Conservation (phyloP, 2,329 filamentous ascomycete genomes). For the Rhynchosporium agropyri region DNA sequence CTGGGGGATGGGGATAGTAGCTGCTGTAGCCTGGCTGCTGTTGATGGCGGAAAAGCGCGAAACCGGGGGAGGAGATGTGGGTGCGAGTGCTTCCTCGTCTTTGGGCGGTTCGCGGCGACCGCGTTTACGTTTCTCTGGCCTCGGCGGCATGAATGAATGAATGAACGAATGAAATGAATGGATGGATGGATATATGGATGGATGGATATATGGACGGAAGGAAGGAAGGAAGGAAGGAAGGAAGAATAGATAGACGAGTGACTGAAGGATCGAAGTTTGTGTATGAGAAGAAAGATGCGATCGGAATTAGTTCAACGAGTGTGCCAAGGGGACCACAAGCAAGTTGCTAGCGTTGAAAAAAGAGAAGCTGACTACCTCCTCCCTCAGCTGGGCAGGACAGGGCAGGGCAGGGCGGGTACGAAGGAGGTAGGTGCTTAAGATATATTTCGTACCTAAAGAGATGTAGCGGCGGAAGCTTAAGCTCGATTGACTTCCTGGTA, state of each 20-base stretch:
- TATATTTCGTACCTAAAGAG: neutral
- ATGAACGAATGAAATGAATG: too few species aligned
- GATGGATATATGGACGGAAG: neutral
- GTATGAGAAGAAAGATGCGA: neutral
- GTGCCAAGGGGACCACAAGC: too few species aligned
- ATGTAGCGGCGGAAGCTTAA: neutral
- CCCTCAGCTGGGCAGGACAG: neutral
- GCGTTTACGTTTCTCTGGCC: slow-evolving; percentile 12
- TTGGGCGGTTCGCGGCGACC: slow-evolving; percentile 23
- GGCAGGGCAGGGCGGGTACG: neutral
- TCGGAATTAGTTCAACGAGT: neutral
- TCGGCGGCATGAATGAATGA: slow-evolving; percentile 16
- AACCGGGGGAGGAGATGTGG: neutral
- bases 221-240: neutral
- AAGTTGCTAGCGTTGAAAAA: too few species aligned
- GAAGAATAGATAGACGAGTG: neutral
- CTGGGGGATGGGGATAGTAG: neutral
- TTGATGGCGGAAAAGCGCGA: slow-evolving; percentile 2
- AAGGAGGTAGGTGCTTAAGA: neutral
- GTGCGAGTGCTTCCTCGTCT: slow-evolving; percentile 4
- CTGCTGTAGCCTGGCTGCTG: neutral
- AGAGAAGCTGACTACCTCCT: neutral
- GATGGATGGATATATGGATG: too few species aligned
- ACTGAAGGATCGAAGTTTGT: too few species aligned
- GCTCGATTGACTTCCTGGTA: neutral